Base-by-base conservation (phyloP, 2,329 filamentous ascomycete species). In the Curvularia sp. region DNA sequence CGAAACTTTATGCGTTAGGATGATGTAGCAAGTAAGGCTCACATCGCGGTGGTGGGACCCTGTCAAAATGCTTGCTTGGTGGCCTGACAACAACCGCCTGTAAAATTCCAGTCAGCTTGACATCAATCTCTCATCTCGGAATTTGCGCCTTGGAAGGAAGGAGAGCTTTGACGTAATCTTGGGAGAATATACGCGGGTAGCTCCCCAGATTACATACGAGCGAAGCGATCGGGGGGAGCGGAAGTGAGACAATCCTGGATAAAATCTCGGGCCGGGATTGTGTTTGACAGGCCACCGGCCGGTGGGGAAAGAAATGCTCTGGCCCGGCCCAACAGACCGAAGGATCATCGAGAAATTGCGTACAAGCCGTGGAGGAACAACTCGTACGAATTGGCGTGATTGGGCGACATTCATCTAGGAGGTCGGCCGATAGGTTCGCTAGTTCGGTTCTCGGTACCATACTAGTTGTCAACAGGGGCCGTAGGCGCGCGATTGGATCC, bases 321-420 rank as follows among this genome's bases (percentile, higher is more conserved):
- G 33, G 41, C 41, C 24, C 22, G 41, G 41, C 41, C 12, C 41
- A 26, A 26, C 15, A n/a, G 13, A 1, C 41, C 41, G 41, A 43
- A 43, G 41, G 41, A 26, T 26, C 22, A 22, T 26, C 41, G 41
- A 43, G 41, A 43, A 43, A 43, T 43, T 43, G 41, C 41, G 41
- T 15, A 22, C 22, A 15, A 26, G 41, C 41, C 22, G 20, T 31
- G 6, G 20, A 43, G 20, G 20, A 24, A 24, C n/a, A 43, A 26
- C 22, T 26, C 22, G 22, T 43, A 43, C 22, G 6, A 43, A 43
- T 6, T 13, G 20, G 15, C 5, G 20, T 26, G 7, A 24, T 43
- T 26, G 41, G 41, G 41, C 7, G 13, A 26, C 41, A n/a, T 43
- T 15, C 22, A 26, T 43, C 10, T 22, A 24, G 7, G 13, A 43